Evolutionary conservation across 176 grass and related monocot genomes (phyloP), one percentile per base, ranked within the genome.

Genomic region (Cymbopogon citratus): DNA sequence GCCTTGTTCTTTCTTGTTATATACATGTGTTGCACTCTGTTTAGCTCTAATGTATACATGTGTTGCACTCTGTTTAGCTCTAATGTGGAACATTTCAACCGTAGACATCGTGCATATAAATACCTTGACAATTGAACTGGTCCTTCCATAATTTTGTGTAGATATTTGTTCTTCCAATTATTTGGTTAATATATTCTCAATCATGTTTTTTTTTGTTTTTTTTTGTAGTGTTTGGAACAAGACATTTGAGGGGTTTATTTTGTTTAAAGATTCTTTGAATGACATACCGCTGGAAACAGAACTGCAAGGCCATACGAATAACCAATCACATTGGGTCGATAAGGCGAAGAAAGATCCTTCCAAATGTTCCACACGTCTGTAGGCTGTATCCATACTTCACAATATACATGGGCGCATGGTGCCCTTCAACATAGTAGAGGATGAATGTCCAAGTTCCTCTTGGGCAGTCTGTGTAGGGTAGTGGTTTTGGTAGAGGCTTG

Each of bases 361-460:
- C 67, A 31, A 15, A 74, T 79, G 48, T n/a, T n/a, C 64, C 75
- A 19, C 59, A 70, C 56, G 54, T 69, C 61, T 34, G 79, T 68
- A 86, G 83, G 71, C 68, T 78, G 70, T 87, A 44, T 75, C 48
- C 68, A 83, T 80, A 88, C 26, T 69, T 40, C 28, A 69, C 66
- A 83, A 48, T 74, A 71, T 75, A 90, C 61, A 69, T 28, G 84
- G 80, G 68, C 39, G 46, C 26, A 66, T 12, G 28, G 16, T 86
- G 68, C 83, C 84, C 67, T 67, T 60, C 49, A 82, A 78, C 61
- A 86, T 60, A 70, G 40, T 73, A 75, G 49, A 69, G 40, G 88
- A 79, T 74, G 74, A 69, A 74, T 78, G 68, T 61, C 59, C 46
- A 86, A 79, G 79, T 52, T 75, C 59, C 48, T 83, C 52, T 76